Evolutionary conservation across 495 filamentous ascomycete species (phyloP).

Genomic region (Talaromyces borbonicus): DNA sequence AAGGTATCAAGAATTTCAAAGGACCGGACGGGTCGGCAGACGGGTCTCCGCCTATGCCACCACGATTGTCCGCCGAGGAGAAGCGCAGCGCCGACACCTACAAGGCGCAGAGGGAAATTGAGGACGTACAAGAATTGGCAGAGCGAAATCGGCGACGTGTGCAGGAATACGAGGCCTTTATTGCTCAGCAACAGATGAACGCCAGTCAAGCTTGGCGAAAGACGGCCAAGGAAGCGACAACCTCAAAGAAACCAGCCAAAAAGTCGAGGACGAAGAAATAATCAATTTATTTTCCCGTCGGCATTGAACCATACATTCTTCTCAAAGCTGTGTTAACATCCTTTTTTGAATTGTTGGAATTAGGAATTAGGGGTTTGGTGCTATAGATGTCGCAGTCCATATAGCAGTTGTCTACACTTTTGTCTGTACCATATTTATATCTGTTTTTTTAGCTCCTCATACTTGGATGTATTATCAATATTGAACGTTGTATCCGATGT

Average conservation of each 20-base stretch:
- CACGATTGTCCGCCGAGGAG: slow-evolving; percentile 17
- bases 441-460: not conserved
- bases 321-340: not conserved
- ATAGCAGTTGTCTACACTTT: not conserved
- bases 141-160: slow-evolving; percentile 17
- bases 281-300: not conserved
- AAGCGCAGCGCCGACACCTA: slow-evolving; percentile 13
- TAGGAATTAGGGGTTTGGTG: too few species aligned
- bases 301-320: not conserved
- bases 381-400: not conserved
- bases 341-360: not conserved
- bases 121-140: slow-evolving; percentile 5
- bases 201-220: not conserved
- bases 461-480: slow-evolving; percentile 5
- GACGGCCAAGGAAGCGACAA: slow-evolving; percentile 9
- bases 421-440: slow-evolving; percentile 3
- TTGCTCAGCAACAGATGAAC: slow-evolving; percentile 1
- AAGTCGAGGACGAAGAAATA: not conserved
- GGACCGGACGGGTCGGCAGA: not conserved
- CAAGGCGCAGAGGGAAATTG: slow-evolving; percentile 10
- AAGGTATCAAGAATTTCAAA: slow-evolving; percentile 14
- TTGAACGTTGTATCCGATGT: not conserved
- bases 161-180: slow-evolving; percentile 12
- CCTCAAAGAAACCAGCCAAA: not conserved
- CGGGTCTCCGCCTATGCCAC: slow-evolving; percentile 9